Evolutionary conservation across 805 yeast species (phyloP), one percentile per base, ranked within the genome.

Genomic region (Starmerella powellii): DNA sequence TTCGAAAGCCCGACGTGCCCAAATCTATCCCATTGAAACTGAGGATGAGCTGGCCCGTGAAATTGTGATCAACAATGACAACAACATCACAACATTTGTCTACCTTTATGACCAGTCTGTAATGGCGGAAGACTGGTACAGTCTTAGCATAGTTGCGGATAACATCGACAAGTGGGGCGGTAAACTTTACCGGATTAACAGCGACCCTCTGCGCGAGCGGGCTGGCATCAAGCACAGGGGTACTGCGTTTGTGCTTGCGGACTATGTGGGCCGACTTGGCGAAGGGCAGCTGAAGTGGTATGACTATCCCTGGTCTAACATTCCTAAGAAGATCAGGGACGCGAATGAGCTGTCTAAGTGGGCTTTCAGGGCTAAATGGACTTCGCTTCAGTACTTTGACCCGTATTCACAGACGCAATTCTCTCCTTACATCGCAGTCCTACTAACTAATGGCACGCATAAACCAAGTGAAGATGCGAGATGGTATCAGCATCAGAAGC

Each of bases 71-170:
- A 55, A 51, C 32, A 39, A 46, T 35, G 46, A 46, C 40, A 32
- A 44, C 11, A 57, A 56, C 12, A 45, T 53, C 11, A 58, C 57
- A 20, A 49, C 60, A 1, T 63, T 63, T 47, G 51, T 66, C 21
- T 66, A 61, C 46, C 55, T 66, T 29, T 61, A 64, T 41, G 69
- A 66, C 47, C 60, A 60, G 33, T 48, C 56, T 3, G 58, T 64
- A 6, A 56, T 56, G 33, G 43, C 55, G 17, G 70, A 65, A 44
- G 69, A 65, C 41, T 63, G 65, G 53, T 57, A 55, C 27, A 63
- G 65, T 1, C 52, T 65, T 34, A 52, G 53, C 40, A 53, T 56
- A 23, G 50, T 64, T 20, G 55, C 65, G 3, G n/a, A 38, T n/a
- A 38, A 38, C 16, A 40, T 55, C 39, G 40, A 41, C 6, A 35